phyloP scores from a whole-genome alignment of 2,329 filamentous ascomycete genomes.

The Truncatella angustata region DNA sequence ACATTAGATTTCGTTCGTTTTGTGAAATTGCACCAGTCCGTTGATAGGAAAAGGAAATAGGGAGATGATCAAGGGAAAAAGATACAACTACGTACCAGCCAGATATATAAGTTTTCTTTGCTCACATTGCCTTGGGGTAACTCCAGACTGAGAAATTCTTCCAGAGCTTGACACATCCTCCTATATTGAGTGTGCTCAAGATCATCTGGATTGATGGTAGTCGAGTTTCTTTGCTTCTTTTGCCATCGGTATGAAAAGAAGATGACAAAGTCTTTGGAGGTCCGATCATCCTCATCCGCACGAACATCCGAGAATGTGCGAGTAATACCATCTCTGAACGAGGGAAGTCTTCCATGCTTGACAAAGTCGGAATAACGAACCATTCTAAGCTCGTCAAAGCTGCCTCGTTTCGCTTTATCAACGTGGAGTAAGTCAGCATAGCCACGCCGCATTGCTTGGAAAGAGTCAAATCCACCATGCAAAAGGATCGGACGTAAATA shows the following conservation, averaged over 20 bases:
- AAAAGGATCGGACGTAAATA: neutral
- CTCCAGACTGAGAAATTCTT: neutral
- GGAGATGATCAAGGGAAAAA: no score
- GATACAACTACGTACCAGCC: neutral
- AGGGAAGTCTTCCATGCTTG: neutral
- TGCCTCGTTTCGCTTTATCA: neutral
- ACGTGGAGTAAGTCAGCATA: neutral
- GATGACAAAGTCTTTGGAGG: neutral
- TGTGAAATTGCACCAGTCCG: no score
- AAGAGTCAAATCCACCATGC: neutral
- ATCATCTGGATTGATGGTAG: neutral
- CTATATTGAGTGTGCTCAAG: neutral
- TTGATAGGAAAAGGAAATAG: no score
- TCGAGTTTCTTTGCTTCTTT: neutral
- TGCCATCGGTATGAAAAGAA: constrained; percentile 6
- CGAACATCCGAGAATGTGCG: neutral
- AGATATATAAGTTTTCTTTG: neutral
- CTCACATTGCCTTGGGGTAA: neutral
- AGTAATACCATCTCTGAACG: neutral
- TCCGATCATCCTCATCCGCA: neutral
- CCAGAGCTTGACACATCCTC: constrained; percentile 1
- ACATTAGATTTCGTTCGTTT: no score
- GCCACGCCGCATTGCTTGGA: neutral
- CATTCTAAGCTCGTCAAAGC: neutral
- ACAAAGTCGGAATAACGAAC: constrained; percentile 3